Base-by-base conservation (phyloP, 345 rosid genomes). In the Excoecaria agallocha region DNA sequence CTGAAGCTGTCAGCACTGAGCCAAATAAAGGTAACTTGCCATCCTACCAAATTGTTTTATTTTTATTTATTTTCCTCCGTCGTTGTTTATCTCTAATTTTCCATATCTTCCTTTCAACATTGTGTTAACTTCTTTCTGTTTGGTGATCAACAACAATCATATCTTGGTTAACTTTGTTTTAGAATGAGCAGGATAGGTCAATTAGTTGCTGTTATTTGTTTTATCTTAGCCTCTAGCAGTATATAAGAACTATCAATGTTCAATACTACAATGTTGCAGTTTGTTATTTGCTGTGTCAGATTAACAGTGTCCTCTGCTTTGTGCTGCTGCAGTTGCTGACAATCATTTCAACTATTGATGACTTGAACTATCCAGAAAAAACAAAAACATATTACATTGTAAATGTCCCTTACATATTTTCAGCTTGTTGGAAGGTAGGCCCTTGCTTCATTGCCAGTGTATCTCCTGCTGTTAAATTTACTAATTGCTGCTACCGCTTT, bases 311-410 rank as follows among this genome's bases (percentile, higher is more conserved):
- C 19, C 30, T 57, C 7, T 68, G 46, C 57, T 54, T 66, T 67
- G 43, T 67, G 19, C 76, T 41, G 19, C 75, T 87, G 87, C 93
- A 94, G 98, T 78, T 92, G 70, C 43, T 94, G 88, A 95, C 98
- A 54, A 80, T 85, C 72, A 89, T 95, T 85, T 81, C 98, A 2
- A 91, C 89, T 37, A 81, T 95, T 48, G 98, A 95, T 81, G 99
- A 95, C 82, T 82, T 91, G 82, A 95, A 95, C 85, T 95, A 95
- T 77, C 99, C 99, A 1, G 98, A 95, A 89, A 95, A 88, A 89
- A 89, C 99, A 22, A 82, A 85, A 74, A 83, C 94, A 0, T 95
- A 95, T 80, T 95, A 87, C 81, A 86, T 93, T 75, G 98, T 88
- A 66, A 95, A 95, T 72, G 98, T 81, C 58, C 99, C 98, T 20